These are phyloP conservation scores for Suillus subluteus DNA, from an alignment of 768 basidiomycete genomes.

Conservation along the genomic window DNA sequence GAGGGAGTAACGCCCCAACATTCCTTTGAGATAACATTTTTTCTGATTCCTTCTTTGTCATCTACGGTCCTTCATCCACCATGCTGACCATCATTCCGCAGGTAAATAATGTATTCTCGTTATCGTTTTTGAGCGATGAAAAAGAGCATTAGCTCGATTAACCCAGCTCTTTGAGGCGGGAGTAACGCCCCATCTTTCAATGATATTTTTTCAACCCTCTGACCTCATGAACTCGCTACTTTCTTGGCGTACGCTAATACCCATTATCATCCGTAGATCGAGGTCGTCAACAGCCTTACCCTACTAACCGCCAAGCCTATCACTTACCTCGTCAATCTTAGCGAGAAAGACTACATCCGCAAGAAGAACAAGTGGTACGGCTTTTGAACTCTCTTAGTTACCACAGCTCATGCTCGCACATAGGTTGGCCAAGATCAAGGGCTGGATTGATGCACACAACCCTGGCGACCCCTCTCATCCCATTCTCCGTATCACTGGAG, in stretches of 20 bases:
- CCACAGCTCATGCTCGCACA: not conserved
- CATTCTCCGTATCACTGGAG: slow-evolving; percentile 95
- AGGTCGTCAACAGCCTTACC: slow-evolving; percentile 85
- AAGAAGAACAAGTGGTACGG: slow-evolving; percentile 98
- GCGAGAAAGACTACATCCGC: slow-evolving; percentile 90
- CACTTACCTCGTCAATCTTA: slow-evolving; percentile 96
- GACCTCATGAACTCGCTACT: not conserved
- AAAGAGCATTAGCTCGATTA: slow-evolving; percentile 76
- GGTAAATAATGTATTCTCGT: slow-evolving; percentile 22
- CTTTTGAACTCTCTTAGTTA: not conserved
- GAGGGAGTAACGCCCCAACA: slow-evolving; percentile 79
- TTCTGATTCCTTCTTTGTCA: slow-evolving; percentile 42
- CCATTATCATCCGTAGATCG: slow-evolving; percentile 58
- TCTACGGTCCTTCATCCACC: slow-evolving; percentile 2
- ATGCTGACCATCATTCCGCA: slow-evolving; percentile 18
- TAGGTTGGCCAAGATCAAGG: slow-evolving; percentile 96
- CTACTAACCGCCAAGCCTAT: slow-evolving; percentile 97
- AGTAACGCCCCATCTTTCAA: slow-evolving; percentile 72
- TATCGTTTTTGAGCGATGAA: slow-evolving; percentile 45
- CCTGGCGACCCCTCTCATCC: slow-evolving; percentile 94
- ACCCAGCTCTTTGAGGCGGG: slow-evolving; percentile 90
- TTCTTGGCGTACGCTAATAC: slow-evolving; percentile 11
- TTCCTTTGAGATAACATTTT: slow-evolving; percentile 65
- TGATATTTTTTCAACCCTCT: slow-evolving; percentile 15
- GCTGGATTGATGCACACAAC: slow-evolving; percentile 96